Percentiles rank a stretch among this genome's conserved stretches.
Evolutionary conservation across 306 rosid species (phyloP).

Genomic region (Cicer bijugum): DNA sequence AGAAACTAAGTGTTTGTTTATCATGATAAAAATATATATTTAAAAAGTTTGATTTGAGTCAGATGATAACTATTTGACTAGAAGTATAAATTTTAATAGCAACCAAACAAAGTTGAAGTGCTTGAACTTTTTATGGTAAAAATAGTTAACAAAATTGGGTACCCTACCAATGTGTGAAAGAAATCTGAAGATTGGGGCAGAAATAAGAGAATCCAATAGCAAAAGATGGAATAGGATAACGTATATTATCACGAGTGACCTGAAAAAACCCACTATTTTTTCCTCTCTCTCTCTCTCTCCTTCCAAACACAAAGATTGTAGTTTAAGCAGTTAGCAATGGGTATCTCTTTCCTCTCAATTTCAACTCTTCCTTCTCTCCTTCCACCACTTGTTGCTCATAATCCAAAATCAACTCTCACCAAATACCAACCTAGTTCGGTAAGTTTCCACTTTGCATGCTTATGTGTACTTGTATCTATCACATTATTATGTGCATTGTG

Average conservation of each 20-base stretch:
- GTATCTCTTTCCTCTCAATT: conserved; percentile 70
- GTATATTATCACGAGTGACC: conserved; percentile 9
- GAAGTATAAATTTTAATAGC: no score
- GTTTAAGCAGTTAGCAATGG: conserved; percentile 52
- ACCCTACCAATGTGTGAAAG: neutral
- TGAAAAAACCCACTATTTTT: conserved; percentile 30
- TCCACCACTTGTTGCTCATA: conserved; percentile 54
- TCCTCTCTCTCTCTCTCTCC: conserved; percentile 16
- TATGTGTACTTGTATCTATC: neutral
- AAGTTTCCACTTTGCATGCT: conserved; percentile 35
- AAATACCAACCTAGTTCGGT: conserved; percentile 59
- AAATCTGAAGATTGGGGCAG: conserved; percentile 40
- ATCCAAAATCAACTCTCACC: conserved; percentile 47
- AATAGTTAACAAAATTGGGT: neutral
- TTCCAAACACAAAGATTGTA: conserved; percentile 7
- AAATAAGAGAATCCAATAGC: conserved; percentile 47
- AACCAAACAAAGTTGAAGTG: neutral
- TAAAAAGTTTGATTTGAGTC: no score
- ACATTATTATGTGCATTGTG: conserved; percentile 26
- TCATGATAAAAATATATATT: no score
- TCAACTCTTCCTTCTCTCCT: conserved; percentile 59
- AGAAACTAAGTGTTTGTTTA: no score
- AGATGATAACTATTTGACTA: no score
- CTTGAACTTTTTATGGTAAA: neutral
- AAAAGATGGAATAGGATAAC: conserved; percentile 45